Evolutionary conservation across 345 rosid species (phyloP).

Genomic region (Dovyalis caffra): DNA sequence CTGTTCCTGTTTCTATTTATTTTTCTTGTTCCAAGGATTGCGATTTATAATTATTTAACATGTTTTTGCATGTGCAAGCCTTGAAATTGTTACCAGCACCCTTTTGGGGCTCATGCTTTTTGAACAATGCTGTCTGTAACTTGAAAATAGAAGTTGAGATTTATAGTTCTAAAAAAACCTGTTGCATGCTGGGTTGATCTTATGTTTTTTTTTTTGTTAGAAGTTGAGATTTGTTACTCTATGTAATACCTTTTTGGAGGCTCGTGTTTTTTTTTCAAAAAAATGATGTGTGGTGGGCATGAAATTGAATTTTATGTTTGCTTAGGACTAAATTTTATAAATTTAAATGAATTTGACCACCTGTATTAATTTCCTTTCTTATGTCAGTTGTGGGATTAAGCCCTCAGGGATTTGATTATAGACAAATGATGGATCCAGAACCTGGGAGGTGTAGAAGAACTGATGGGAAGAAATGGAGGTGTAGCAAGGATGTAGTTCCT

Average conservation of each 20-base stretch:
- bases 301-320: not conserved
- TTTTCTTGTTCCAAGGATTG: too few species aligned
- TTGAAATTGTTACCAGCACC: too few species aligned
- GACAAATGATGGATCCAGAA: conserved; percentile 45
- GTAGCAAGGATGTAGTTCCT: conserved; percentile 46
- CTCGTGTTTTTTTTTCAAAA: not conserved
- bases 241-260: not conserved
- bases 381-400: conserved; percentile 41
- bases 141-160: not conserved
- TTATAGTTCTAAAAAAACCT: not conserved
- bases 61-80: too few species aligned
- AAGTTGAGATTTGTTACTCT: not conserved
- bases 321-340: not conserved
- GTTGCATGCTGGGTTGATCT: not conserved
- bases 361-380: not conserved
- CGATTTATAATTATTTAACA: too few species aligned
- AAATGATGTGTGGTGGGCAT: not conserved
- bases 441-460: conserved; percentile 73
- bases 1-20: too few species aligned
- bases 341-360: not conserved
- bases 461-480: conserved; percentile 86
- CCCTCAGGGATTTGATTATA: conserved; percentile 25
- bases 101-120: not conserved
- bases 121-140: not conserved
- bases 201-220: too few species aligned